Evolutionary conservation across 371 early-diverging fungal genomes (phyloP).

Genomic region (Catenaria anguillulae): DNA sequence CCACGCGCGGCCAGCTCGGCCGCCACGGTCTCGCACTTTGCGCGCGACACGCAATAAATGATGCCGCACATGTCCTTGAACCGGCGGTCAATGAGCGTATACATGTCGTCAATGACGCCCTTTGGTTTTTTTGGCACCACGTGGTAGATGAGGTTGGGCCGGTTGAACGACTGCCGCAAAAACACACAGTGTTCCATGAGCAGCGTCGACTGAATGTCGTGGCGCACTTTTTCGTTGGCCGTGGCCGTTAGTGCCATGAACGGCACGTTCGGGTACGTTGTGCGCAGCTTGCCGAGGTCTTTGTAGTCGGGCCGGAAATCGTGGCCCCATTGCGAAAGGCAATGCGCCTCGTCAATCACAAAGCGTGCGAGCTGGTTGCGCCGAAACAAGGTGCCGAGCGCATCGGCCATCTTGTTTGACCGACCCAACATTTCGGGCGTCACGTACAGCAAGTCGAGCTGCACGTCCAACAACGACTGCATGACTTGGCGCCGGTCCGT

Average conservation of each 20-base stretch:
- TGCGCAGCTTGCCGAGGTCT: constrained; percentile 45
- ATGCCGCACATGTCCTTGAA: constrained; percentile 79
- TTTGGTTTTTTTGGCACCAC: constrained; percentile 27
- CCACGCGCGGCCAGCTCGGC: constrained; percentile 29
- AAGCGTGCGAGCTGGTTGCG: constrained; percentile 60
- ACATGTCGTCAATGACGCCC: constrained; percentile 52
- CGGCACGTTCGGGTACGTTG: constrained; percentile 60
- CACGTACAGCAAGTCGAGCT: constrained; percentile 65
- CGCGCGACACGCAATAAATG: constrained; percentile 85
- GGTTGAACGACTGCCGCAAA: constrained; percentile 78
- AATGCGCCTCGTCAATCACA: constrained; percentile 99
- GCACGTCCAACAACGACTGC: constrained; percentile 27
- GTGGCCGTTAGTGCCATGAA: constrained; percentile 98
- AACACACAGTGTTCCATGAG: constrained; percentile 48
- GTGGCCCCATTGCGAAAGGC: constrained; percentile 94
- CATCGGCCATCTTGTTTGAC: constrained; percentile 43
- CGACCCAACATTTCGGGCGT: constrained; percentile 89
- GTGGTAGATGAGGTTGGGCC: constrained; percentile 63
- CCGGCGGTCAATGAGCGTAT: constrained; percentile 50
- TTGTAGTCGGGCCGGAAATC: constrained; percentile 69
- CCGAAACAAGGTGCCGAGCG: constrained; percentile 39
- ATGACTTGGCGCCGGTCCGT: constrained; percentile 42
- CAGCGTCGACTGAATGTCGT: constrained; percentile 51
- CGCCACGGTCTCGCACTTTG: constrained; percentile 79
- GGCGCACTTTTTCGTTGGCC: constrained; percentile 81